Base-by-base conservation (phyloP, 2,329 filamentous ascomycete genomes). In the Neoscytalidium dimidiatum region DNA sequence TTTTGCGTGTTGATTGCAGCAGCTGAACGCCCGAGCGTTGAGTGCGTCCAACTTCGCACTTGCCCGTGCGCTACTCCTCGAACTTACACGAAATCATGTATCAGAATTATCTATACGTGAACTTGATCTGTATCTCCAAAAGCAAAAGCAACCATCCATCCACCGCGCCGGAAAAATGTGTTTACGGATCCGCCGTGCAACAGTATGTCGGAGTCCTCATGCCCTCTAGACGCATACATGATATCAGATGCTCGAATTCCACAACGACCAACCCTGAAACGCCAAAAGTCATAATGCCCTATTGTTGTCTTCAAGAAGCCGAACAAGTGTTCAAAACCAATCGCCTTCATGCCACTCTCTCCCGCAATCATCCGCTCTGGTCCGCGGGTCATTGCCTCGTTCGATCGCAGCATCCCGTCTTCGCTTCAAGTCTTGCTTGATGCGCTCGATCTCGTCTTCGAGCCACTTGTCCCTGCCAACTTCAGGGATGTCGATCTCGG, bases 321-420 rank as follows among this genome's bases (percentile, higher is more conserved):
- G 49, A 52, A 51, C 60, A 38, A 49, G 19, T 35, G 29, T 21
- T 79, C 73, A 86, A 70, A 82, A 86, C 2, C 83, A 83, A 72
- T 86, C 84, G 0, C 83, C 85, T 48, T 84, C 82, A 41, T 81
- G 81, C 85, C 84, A 87, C 49, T 76, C 74, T 61, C 85, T 79
- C 38, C 85, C 84, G 8, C 79, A 79, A 69, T 86, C 85, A 67
- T 75, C 64, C 1, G 86, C 86, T 64, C 86, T 75, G 62, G 81
- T 77, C 67, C 70, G 75, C 0, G 85, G 83, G 70, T 86, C 79
- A 43, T 79, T 78, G 0, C 86, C 86, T 62, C 82, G 78, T 61
- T 81, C 71, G 8, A 83, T 72, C 1, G 86, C 86, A 65, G 79
- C 77, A 7, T 74, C 65, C 69, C 33, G 70, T 67, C 19, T 80